Evolutionary conservation across 345 rosid genomes (phyloP).

Genomic region (Eucalyptus rudis): DNA sequence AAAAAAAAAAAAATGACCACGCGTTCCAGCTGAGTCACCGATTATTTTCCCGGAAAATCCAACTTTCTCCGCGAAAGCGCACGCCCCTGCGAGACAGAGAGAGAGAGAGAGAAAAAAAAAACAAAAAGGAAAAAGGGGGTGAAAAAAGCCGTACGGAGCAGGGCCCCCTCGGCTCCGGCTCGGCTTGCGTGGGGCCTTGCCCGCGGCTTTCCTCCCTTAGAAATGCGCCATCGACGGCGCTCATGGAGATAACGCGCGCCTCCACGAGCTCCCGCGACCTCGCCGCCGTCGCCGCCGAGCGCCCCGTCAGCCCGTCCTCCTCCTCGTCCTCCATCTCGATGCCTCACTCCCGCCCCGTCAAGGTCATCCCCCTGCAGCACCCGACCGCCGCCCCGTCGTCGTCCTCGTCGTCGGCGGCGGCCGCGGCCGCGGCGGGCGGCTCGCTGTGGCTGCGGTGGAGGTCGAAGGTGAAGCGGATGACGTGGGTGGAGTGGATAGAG

Average conservation of each 20-base stretch:
- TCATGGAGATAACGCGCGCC: constrained; percentile 53
- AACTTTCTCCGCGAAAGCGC: not conserved
- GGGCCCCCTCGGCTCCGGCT: not conserved
- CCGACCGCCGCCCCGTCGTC: constrained; percentile 37
- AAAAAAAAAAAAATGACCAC: not conserved
- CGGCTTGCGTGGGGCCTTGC: not conserved
- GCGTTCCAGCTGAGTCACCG: not conserved
- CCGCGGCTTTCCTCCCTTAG: not conserved
- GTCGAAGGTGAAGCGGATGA: constrained; percentile 36
- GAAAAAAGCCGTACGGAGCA: not conserved
- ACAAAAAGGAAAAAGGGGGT: accelerated
- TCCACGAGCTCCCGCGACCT: constrained; percentile 35
- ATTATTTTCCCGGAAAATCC: not conserved
- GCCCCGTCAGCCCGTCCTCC: not conserved
- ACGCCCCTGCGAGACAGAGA: not conserved
- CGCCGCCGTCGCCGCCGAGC: not conserved
- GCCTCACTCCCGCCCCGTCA: constrained; percentile 51
- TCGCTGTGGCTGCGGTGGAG: constrained; percentile 27
- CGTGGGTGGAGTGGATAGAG: constrained; percentile 47
- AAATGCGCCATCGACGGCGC: not conserved
- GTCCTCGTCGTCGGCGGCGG: not conserved
- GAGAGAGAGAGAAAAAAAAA: not conserved
- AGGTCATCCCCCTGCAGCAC: constrained; percentile 66
- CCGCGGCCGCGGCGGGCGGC: not conserved
- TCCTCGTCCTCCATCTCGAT: constrained; percentile 9